These are phyloP conservation scores for Phylloboletellus chloephorus DNA, from an alignment of 1,284 basidiomycete species.

Conservation along the genomic window DNA sequence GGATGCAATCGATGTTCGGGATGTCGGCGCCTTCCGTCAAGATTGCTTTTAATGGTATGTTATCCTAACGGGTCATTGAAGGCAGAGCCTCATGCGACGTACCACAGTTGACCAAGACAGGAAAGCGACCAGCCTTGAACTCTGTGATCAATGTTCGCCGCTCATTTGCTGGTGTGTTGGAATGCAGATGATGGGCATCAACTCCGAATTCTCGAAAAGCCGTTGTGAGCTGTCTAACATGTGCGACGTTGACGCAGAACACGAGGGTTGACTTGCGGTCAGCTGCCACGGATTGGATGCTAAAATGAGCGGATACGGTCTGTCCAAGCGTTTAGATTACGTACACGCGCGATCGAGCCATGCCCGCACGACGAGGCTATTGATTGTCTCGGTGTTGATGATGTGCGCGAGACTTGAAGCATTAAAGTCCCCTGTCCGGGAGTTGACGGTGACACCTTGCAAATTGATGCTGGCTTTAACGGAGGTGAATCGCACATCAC, in stretches of 20 bases:
- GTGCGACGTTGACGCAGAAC: conserved; percentile 84
- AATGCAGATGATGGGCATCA: conserved; percentile 81
- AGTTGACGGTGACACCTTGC: conserved; percentile 58
- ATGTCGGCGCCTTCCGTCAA: conserved; percentile 91
- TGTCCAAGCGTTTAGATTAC: conserved; percentile 12
- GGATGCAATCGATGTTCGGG: conserved; percentile 87
- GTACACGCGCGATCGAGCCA: conserved; percentile 80
- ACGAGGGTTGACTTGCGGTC: conserved; percentile 81
- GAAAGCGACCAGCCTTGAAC: conserved; percentile 73
- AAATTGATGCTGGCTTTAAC: conserved; percentile 74
- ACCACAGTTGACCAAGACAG: conserved; percentile 93
- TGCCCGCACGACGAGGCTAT: conserved; percentile 69
- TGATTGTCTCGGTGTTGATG: conserved; percentile 74
- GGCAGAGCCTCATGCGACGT: conserved; percentile 19
- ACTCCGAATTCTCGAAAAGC: conserved; percentile 74
- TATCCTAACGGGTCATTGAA: not conserved
- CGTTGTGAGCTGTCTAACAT: conserved; percentile 75
- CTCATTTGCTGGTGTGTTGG: conserved; percentile 62
- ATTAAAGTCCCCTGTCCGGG: conserved; percentile 74
- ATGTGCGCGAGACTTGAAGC: conserved; percentile 69
- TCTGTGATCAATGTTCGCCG: conserved; percentile 61
- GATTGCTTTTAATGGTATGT: conserved; percentile 51
- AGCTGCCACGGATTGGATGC: conserved; percentile 30
- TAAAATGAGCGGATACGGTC: conserved; percentile 1
- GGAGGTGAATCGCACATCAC: conserved; percentile 77